These are phyloP conservation scores for Xylaria bambusicola DNA, from an alignment of 495 filamentous ascomycete species.

Conservation along the genomic window DNA sequence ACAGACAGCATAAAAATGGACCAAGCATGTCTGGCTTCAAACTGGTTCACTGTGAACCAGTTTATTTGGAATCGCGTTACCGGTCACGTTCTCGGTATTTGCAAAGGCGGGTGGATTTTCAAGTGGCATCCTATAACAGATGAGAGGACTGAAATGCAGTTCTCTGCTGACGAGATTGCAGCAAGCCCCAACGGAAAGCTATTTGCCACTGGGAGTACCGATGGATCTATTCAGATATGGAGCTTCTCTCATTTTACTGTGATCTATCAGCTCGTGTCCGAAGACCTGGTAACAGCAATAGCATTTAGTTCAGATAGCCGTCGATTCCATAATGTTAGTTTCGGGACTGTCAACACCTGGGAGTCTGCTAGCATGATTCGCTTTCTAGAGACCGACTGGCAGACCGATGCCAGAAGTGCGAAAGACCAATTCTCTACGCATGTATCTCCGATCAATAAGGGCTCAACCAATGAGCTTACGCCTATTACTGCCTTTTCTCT, in stretches of 20 bases:
- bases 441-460: neutral
- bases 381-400: neutral
- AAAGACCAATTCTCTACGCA: neutral
- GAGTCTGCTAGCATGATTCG: neutral
- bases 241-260: constrained; percentile 20
- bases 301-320: neutral
- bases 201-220: constrained; percentile 28
- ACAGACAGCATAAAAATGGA: neutral
- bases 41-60: constrained; percentile 25
- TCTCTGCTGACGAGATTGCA: constrained; percentile 14
- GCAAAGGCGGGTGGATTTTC: constrained; percentile 28
- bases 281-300: neutral
- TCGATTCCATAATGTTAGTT: neutral
- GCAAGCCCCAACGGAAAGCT: constrained; percentile 30
- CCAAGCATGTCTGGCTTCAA: neutral
- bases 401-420: too few relatives aligned
- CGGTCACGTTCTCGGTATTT: constrained; percentile 29
- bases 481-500: constrained; percentile 21
- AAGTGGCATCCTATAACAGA: constrained; percentile 28
- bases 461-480: neutral
- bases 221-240: constrained; percentile 30
- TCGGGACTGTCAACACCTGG: neutral
- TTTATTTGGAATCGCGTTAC: constrained; percentile 29
- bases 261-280: neutral
- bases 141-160: neutral